Evolutionary conservation across 2,329 filamentous ascomycete species (phyloP).

Genomic region (Dothistroma septosporum): DNA sequence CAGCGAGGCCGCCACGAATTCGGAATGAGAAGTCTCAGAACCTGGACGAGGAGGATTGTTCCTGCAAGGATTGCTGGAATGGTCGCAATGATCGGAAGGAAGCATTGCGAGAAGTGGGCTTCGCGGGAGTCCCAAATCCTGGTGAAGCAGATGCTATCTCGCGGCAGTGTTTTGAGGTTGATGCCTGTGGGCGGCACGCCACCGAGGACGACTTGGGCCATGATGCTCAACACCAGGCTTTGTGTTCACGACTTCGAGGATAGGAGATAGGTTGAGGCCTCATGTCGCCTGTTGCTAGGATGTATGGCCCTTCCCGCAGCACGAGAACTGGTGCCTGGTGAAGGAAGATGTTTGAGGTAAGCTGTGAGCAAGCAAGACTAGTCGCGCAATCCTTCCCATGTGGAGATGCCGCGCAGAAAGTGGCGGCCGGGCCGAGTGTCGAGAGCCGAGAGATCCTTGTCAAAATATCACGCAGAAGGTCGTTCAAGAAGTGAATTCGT

Average conservation of each 20-base stretch:
- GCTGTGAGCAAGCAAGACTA: too few relatives aligned
- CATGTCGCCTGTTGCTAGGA: not conserved
- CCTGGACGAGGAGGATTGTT: slow-evolving; percentile 37
- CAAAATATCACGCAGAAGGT: not conserved
- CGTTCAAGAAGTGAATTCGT: too few relatives aligned
- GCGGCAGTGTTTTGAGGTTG: not conserved
- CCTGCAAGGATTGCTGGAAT: slow-evolving; percentile 38
- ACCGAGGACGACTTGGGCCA: slow-evolving; percentile 5
- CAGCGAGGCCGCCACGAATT: slow-evolving; percentile 44
- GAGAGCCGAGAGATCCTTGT: not conserved
- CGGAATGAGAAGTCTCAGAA: slow-evolving; percentile 28
- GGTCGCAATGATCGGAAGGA: slow-evolving; percentile 38
- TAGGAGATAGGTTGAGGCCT: too few relatives aligned
- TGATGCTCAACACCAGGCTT: not conserved
- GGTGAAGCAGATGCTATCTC: slow-evolving; percentile 22
- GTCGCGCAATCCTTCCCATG: not conserved
- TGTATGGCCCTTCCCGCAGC: not conserved
- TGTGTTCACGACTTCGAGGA: not conserved
- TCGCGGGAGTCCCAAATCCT: slow-evolving; percentile 33
- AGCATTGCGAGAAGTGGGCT: slow-evolving; percentile 41
- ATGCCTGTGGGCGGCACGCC: not conserved
- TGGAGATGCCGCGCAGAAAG: not conserved
- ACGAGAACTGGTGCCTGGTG: not conserved
- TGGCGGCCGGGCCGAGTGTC: not conserved
- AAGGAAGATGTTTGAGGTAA: not conserved